Base-by-base conservation (phyloP, 202 grass and related monocot species). In the Panicum hallii region DNA sequence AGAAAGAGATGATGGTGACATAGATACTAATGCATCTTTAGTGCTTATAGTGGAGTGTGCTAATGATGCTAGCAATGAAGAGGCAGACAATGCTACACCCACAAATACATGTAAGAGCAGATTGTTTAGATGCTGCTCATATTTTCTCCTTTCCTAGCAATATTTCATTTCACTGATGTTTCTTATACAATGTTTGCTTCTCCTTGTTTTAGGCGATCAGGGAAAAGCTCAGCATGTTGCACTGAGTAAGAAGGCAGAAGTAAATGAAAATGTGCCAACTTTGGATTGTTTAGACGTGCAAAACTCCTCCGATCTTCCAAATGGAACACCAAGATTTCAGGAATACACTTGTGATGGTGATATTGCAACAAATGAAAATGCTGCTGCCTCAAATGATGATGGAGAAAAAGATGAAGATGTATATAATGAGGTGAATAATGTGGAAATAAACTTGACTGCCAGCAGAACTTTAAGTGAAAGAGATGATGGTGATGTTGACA, bases 151-250 rank as follows among this genome's bases (percentile, higher is more conserved):
- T 46, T 40, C 74, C 46, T 72, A 42, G 23, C 44, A 44, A 54
- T 81, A 67, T 69, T 61, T 76, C 58, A 71, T 82, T 42, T 54
- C 5, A 53, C 14, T 64, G 28, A 40, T 64, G 36, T 78, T 47
- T 83, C 36, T 87, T 75, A 81, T 49, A 74, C 17, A 48, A 20
- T 80, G 52, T 54, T 54, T 54, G n/a, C 49, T 23, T 79, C 15
- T 20, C 63, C 54, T 56, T 56, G 7, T 56, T n/a, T n/a, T 56
- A 56, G 50, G 50, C 5, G 5, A 53, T 13, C 47, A 49, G 47
- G 4, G 47, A 14, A 49, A 49, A 49, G 47, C 47, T 13, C 47
- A 49, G 2, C 47, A 49, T 49, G 11, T 49, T 49, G 47, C 47
- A 49, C 11, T 14, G 11, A 13, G 3, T 49, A 4, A 49, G 11